These are phyloP conservation scores for Psidium friedrichsthalianum DNA, from an alignment of 345 rosid species.

Conservation along the genomic window DNA sequence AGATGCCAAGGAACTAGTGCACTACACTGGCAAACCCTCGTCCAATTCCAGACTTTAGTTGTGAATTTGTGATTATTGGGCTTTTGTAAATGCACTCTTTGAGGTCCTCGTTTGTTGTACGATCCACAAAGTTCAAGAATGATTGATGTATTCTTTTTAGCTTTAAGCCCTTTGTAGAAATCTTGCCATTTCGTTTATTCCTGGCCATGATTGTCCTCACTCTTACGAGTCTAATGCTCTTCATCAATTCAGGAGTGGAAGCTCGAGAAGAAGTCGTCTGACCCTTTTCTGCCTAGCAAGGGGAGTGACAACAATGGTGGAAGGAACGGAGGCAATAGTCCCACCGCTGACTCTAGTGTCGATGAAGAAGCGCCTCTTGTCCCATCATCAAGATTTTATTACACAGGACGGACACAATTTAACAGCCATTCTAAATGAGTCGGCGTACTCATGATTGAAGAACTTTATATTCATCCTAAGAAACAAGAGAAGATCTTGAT, in stretches of 20 bases:
- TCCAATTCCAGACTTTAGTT: background rate
- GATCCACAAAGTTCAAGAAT: background rate
- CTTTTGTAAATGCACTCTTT: background rate
- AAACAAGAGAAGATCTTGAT: background rate
- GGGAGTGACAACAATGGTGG: slow-evolving; percentile 24
- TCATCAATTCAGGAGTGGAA: slow-evolving; percentile 58
- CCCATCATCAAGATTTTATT: slow-evolving; percentile 49
- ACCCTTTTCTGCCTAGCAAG: slow-evolving; percentile 42
- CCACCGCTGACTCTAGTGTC: slow-evolving; percentile 21
- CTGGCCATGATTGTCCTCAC: background rate
- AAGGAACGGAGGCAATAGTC: slow-evolving; percentile 14
- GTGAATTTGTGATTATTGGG: background rate
- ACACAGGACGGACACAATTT: slow-evolving; percentile 59
- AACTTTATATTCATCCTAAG: background rate
- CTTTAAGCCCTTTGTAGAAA: background rate
- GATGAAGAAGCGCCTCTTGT: slow-evolving; percentile 86
- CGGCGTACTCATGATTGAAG: background rate
- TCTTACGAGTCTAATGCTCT: background rate
- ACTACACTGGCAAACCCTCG: background rate
- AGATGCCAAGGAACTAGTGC: background rate
- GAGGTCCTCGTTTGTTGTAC: background rate
- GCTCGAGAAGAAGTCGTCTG: slow-evolving; percentile 84
- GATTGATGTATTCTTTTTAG: background rate
- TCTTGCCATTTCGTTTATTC: background rate
- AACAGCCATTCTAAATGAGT: slow-evolving; percentile 6